Conservation (phyloP, 306 rosid genomes). For the Sesbania bispinosa region DNA sequence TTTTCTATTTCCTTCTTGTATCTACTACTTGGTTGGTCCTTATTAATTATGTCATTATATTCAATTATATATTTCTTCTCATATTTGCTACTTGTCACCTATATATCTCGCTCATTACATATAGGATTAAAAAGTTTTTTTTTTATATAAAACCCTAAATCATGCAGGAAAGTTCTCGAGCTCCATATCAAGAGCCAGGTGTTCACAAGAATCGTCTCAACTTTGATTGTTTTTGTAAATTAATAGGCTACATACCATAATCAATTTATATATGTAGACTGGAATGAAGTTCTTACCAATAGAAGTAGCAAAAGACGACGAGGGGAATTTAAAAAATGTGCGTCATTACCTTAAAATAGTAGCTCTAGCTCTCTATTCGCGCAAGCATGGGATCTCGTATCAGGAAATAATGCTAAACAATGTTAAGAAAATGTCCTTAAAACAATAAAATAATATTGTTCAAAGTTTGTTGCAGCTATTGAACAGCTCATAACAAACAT, state of each 20-base stretch:
- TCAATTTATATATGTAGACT: too few relatives aligned
- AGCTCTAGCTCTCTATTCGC: conserved; percentile 13
- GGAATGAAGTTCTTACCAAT: conserved; percentile 15
- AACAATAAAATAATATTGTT: conserved; percentile 32
- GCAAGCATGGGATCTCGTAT: conserved; percentile 55
- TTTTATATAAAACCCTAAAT: conserved; percentile 20
- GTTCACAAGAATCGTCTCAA: conserved; percentile 19
- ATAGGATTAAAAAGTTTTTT: neutral
- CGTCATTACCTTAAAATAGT: conserved; percentile 24
- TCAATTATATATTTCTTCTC: neutral
- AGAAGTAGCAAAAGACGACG: neutral
- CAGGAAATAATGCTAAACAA: conserved; percentile 35
- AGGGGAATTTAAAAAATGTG: neutral
- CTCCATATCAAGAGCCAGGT: conserved; percentile 26
- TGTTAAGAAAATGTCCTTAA: neutral
- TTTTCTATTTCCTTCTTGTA: too few relatives aligned
- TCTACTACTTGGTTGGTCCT: too few relatives aligned
- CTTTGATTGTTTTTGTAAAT: too few relatives aligned
- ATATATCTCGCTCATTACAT: too few relatives aligned
- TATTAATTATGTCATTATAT: too few relatives aligned
- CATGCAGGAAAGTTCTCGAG: conserved; percentile 33
- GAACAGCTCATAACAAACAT: conserved; percentile 45
- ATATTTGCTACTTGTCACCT: neutral
- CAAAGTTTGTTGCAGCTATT: conserved; percentile 55
- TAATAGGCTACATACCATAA: too few relatives aligned